Conservation (phyloP, 345 rosid genomes). For the Gossypium mustelinum region DNA sequence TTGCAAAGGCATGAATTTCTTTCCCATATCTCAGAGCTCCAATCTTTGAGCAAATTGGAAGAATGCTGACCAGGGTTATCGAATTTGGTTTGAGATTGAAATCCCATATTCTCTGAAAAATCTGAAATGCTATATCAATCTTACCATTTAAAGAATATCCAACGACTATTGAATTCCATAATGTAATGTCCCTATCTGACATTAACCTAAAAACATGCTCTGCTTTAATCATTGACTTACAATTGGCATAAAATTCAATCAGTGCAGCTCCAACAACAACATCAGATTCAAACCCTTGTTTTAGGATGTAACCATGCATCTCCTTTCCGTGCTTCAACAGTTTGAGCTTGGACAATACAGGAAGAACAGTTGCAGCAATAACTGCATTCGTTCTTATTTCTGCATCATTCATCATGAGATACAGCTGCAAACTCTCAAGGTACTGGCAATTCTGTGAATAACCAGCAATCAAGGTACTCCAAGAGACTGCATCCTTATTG, state of each 20-base stretch:
- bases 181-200: constrained; percentile 27
- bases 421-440: constrained; percentile 30
- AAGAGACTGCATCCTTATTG: constrained; percentile 40
- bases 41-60: constrained; percentile 42
- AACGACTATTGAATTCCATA: constrained; percentile 53
- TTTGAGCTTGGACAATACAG: constrained; percentile 43
- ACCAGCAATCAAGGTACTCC: constrained; percentile 53
- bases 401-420: constrained; percentile 30
- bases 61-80: constrained; percentile 39
- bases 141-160: constrained; percentile 42
- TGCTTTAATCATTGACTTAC: constrained; percentile 36
- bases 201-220: constrained; percentile 34
- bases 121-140: constrained; percentile 26
- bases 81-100: constrained; percentile 33
- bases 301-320: constrained; percentile 42
- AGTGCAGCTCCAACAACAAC: constrained; percentile 41
- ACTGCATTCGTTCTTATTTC: constrained; percentile 38
- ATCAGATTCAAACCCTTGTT: constrained; percentile 41
- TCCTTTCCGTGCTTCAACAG: constrained; percentile 46
- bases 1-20: constrained; percentile 52
- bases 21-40: constrained; percentile 40
- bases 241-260: constrained; percentile 54
- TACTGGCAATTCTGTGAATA: constrained; percentile 41
- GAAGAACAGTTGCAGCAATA: constrained; percentile 42
- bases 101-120: constrained; percentile 36